Percentiles rank a stretch among this genome's conserved stretches.
These are phyloP conservation scores for Fusarium lateritium DNA, from an alignment of 2,329 filamentous ascomycete genomes.

Conservation along the genomic window DNA sequence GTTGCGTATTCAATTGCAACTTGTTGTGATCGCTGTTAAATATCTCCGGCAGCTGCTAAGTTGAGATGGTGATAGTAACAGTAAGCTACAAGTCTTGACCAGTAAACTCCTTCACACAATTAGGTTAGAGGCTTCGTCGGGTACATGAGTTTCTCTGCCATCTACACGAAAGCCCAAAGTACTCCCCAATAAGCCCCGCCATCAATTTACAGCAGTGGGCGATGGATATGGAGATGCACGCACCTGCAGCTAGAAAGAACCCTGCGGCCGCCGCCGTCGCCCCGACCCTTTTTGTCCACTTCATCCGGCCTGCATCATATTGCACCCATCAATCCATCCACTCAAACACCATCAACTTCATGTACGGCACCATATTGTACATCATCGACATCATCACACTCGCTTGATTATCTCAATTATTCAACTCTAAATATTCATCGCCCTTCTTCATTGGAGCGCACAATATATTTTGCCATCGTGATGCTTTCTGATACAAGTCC, in stretches of 20 bases:
- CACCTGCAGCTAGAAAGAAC: slow-evolving; percentile 39
- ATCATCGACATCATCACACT: slow-evolving; percentile 34
- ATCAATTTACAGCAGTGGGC: slow-evolving; percentile 37
- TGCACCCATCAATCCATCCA: slow-evolving; percentile 32
- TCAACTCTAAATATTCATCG: not conserved
- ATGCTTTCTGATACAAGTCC: slow-evolving; percentile 5
- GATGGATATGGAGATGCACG: slow-evolving; percentile 22
- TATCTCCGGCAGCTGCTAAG: no score
- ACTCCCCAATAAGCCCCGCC: slow-evolving; percentile 23
- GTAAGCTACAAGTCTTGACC: not conserved
- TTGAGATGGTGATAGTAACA: not conserved
- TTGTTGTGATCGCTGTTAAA: no score
- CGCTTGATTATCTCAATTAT: not conserved
- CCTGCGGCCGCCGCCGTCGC: slow-evolving; percentile 41
- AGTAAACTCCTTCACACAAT: slow-evolving; percentile 16
- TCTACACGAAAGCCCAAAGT: slow-evolving; percentile 19
- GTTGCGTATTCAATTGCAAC: not conserved
- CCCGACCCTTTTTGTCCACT: slow-evolving; percentile 41
- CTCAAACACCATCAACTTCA: slow-evolving; percentile 31
- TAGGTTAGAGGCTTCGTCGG: not conserved
- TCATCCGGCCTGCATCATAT: slow-evolving; percentile 19
- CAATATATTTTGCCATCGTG: not conserved
- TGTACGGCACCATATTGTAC: slow-evolving; percentile 22
- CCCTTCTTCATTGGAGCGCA: not conserved
- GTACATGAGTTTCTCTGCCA: slow-evolving; percentile 8